Percentiles rank a stretch among this genome's conserved stretches.
Evolutionary conservation across 768 basidiomycete species (phyloP).

Genomic region (Pseudohyphozyma bogoriensis): DNA sequence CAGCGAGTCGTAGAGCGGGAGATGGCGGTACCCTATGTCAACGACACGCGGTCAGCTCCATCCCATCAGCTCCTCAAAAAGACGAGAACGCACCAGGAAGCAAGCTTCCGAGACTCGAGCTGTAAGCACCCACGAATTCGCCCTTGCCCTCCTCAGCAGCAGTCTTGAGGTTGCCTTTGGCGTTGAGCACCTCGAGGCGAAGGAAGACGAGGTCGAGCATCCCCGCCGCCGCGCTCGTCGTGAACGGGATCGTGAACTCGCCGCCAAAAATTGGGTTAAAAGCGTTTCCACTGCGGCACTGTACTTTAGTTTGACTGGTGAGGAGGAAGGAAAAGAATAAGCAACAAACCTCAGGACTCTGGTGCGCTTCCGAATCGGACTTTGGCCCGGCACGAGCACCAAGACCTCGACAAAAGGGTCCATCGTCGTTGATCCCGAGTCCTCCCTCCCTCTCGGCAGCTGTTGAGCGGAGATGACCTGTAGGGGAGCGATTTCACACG

Average conservation of each 20-base stretch:
- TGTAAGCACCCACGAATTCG: conserved; percentile 63
- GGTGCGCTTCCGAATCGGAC: conserved; percentile 16
- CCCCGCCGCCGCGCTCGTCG: conserved; percentile 44
- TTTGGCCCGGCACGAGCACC: conserved; percentile 43
- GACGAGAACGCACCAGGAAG: conserved; percentile 51
- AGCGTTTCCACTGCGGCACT: conserved; percentile 48
- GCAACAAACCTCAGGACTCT: conserved; percentile 17
- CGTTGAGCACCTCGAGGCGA: conserved; percentile 61
- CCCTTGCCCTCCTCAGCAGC: conserved; percentile 44
- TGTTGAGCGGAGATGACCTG: conserved; percentile 81
- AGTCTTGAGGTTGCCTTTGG: conserved; percentile 36
- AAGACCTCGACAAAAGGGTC: conserved; percentile 74
- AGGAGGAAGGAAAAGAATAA: background rate
- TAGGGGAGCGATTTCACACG: background rate
- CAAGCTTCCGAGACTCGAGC: conserved; percentile 58
- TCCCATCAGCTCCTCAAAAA: conserved; percentile 34
- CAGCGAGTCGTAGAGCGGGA: conserved; percentile 79
- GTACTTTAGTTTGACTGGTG: background rate
- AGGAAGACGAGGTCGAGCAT: conserved; percentile 81
- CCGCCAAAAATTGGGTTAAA: conserved; percentile 89
- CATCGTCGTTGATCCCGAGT: conserved; percentile 38
- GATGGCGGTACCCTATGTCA: conserved; percentile 66
- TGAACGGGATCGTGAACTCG: conserved; percentile 57
- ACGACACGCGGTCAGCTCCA: background rate
- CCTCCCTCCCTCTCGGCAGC: conserved; percentile 49